Conservation (phyloP, 352 stramenopile species). For the Stephanocyclus meneghinianus region DNA sequence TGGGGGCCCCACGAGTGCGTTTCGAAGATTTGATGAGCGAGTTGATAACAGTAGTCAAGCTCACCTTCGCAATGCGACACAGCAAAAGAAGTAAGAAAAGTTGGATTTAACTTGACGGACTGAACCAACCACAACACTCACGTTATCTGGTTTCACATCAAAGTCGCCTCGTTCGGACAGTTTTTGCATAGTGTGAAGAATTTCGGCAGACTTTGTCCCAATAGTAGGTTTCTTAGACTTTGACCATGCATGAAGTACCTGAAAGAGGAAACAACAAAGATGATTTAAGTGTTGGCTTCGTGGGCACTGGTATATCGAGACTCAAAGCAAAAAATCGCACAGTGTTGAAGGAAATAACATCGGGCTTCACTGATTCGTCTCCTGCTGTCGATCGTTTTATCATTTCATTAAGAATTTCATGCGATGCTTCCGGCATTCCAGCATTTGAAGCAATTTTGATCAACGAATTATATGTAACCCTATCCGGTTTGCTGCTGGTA, state of each 20-base stretch:
- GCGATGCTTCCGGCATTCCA: constrained; percentile 15
- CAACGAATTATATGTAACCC: constrained; percentile 64
- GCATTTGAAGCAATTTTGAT: constrained; percentile 46
- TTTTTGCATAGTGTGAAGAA: constrained; percentile 37
- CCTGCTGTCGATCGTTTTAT: constrained; percentile 24
- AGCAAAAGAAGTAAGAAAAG: neutral
- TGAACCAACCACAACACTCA: constrained; percentile 5
- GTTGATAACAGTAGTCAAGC: constrained; percentile 52
- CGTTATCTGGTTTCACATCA: constrained; percentile 39
- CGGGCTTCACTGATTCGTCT: constrained; percentile 28
- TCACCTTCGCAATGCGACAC: constrained; percentile 16
- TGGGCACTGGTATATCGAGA: neutral
- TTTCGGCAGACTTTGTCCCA: constrained; percentile 25
- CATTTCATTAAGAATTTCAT: constrained; percentile 49
- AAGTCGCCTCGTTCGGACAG: constrained; percentile 38
- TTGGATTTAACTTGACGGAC: neutral
- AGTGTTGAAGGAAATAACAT: constrained; percentile 48
- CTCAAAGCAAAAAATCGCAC: constrained; percentile 13
- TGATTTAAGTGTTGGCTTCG: neutral
- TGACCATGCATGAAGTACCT: constrained; percentile 46
- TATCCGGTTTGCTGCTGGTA: constrained; percentile 42
- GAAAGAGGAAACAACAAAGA: constrained; percentile 4
- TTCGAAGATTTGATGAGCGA: constrained; percentile 19
- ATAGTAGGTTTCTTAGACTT: constrained; percentile 13
- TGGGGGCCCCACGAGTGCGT: constrained; percentile 10